Conservation (phyloP, 768 basidiomycete genomes). For the Suillus weaverae region DNA sequence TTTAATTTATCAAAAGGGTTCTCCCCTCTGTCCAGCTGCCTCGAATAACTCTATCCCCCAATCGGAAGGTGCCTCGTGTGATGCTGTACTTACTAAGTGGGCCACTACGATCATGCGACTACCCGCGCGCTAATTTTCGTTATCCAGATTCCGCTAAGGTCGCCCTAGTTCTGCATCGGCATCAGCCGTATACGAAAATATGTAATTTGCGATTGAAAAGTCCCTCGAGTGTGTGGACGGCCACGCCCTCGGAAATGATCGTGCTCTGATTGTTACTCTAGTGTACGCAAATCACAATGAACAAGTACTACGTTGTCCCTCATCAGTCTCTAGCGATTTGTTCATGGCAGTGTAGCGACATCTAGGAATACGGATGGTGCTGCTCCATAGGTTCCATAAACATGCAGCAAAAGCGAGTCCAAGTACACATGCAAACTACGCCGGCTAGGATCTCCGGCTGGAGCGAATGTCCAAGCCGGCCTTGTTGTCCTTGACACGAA, state of each 20-base stretch:
- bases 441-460: neutral
- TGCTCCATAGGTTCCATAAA: neutral
- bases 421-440: neutral
- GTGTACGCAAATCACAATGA: neutral
- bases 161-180: neutral
- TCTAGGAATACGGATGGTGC: neutral
- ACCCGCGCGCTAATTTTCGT: neutral
- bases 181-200: neutral
- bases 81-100: neutral
- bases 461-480: neutral
- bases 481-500: conserved; percentile 4
- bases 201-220: neutral
- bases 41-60: neutral
- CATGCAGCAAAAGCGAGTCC: neutral
- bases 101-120: neutral
- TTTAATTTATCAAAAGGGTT: neutral
- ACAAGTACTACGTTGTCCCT: neutral
- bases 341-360: neutral
- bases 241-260: too few species aligned
- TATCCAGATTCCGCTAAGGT: neutral
- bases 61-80: neutral
- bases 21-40: neutral
- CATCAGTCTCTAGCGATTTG: neutral
- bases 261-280: neutral
- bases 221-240: neutral